A percentile compares a stretch with the other conserved stretches of the same genome.
Conservation (phyloP, 805 yeast species). For the Teunomyces lycoperdinae region DNA sequence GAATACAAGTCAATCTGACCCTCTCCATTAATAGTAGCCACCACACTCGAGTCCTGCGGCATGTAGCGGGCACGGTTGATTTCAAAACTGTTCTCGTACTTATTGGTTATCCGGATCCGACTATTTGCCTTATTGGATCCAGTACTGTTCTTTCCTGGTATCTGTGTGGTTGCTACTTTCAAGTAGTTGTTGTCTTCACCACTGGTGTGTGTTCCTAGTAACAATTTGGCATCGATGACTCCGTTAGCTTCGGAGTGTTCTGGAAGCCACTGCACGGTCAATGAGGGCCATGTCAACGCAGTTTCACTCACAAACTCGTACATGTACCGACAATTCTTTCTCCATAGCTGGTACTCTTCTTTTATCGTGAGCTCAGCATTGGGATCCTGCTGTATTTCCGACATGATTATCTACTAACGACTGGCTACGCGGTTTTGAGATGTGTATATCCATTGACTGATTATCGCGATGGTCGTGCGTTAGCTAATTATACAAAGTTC, state of each 20-base stretch:
- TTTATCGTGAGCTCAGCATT: constrained; percentile 46
- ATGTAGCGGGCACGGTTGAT: constrained; percentile 69
- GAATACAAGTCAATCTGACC: constrained; percentile 62
- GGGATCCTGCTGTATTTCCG: constrained; percentile 2
- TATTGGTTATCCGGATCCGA: constrained; percentile 58
- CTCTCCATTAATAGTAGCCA: constrained; percentile 66
- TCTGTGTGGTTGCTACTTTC: constrained; percentile 59
- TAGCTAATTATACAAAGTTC: background rate
- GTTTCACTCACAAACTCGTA: constrained; percentile 81
- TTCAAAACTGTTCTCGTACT: constrained; percentile 60
- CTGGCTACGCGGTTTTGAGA: background rate
- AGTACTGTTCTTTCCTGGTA: constrained; percentile 43
- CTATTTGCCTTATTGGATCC: constrained; percentile 39
- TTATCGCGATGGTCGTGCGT: background rate
- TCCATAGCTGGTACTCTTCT: constrained; percentile 77
- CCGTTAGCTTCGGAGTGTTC: constrained; percentile 23
- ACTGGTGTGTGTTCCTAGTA: constrained; percentile 73
- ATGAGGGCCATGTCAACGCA: constrained; percentile 77
- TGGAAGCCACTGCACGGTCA: constrained; percentile 78
- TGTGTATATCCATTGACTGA: background rate
- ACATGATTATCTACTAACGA: background rate
- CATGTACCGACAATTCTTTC: constrained; percentile 77
- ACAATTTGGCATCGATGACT: constrained; percentile 46
- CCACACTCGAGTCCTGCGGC: constrained; percentile 54
- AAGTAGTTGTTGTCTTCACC: constrained; percentile 65